Conservation (phyloP, 345 rosid genomes). For the Turritis glabra region DNA sequence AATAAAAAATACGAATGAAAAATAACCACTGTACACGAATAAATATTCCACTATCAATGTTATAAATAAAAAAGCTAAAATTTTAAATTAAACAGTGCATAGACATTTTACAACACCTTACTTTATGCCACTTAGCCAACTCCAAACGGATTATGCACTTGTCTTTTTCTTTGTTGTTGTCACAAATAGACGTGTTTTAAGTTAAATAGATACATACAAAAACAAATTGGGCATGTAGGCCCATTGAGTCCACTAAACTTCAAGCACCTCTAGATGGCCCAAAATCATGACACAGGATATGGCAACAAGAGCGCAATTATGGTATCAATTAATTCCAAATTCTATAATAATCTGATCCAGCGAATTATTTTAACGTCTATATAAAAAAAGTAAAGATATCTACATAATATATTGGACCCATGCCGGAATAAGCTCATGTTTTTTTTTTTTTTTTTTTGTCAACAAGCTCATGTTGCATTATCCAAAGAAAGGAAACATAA, state of each 20-base stretch:
- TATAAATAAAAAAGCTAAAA: background rate
- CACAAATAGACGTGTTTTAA: background rate
- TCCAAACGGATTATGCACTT: conserved; percentile 11
- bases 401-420: background rate
- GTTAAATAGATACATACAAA: background rate
- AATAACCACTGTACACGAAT: background rate
- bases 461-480: background rate
- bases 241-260: background rate
- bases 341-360: background rate
- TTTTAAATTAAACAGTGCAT: background rate
- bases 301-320: background rate
- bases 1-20: background rate
- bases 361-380: background rate
- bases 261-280: background rate
- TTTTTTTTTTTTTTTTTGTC: too few species aligned
- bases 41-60: background rate
- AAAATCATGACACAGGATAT: background rate
- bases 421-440: background rate
- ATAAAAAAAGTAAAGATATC: background rate
- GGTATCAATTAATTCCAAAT: background rate
- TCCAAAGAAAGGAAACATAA: background rate
- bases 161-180: conserved; percentile 8
- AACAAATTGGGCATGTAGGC: background rate
- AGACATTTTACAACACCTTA: background rate
- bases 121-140: conserved; percentile 13